A percentile compares a stretch with the other conserved stretches of the same genome.
Evolutionary conservation across 371 early-diverging fungal species (phyloP).

Genomic region (Pancytospora epiphaga): DNA sequence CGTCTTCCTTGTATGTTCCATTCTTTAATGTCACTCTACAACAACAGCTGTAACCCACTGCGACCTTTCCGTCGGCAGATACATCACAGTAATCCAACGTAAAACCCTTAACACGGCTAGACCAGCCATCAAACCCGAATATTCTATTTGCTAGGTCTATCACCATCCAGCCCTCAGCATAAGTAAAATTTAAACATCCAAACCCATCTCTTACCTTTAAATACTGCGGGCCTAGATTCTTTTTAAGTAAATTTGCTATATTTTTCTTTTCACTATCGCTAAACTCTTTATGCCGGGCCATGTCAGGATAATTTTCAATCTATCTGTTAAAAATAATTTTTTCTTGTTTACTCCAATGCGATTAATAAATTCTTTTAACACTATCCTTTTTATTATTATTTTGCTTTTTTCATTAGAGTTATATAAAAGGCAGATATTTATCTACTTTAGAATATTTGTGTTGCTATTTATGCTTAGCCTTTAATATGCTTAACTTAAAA

Average conservation of each 20-base stretch:
- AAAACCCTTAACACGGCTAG: conserved; percentile 67
- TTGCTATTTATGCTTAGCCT: too few species aligned
- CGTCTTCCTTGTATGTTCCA: conserved; percentile 80
- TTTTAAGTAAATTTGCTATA: conserved; percentile 49
- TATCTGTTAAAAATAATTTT: too few species aligned
- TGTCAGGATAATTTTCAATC: too few species aligned
- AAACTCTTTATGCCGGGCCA: too few species aligned
- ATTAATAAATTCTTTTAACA: too few species aligned
- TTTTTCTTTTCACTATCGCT: conserved; percentile 18
- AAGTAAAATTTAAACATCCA: conserved; percentile 63
- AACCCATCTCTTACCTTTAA: conserved; percentile 59
- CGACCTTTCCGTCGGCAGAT: conserved; percentile 61
- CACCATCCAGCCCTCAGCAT: conserved; percentile 78
- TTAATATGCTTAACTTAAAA: too few species aligned
- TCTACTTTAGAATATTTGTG: too few species aligned
- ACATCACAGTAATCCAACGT: conserved; percentile 69
- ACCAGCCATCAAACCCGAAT: conserved; percentile 96
- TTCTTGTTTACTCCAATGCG: too few species aligned
- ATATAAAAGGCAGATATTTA: too few species aligned
- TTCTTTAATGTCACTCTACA: conserved; percentile 77
- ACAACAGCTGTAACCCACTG: conserved; percentile 70
- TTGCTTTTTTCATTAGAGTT: too few species aligned
- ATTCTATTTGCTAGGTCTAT: conserved; percentile 82
- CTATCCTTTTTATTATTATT: too few species aligned
- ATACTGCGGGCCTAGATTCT: conserved; percentile 65